Base-by-base conservation (phyloP, 2,329 filamentous ascomycete genomes). In the Scolecobasidium constrictum region DNA sequence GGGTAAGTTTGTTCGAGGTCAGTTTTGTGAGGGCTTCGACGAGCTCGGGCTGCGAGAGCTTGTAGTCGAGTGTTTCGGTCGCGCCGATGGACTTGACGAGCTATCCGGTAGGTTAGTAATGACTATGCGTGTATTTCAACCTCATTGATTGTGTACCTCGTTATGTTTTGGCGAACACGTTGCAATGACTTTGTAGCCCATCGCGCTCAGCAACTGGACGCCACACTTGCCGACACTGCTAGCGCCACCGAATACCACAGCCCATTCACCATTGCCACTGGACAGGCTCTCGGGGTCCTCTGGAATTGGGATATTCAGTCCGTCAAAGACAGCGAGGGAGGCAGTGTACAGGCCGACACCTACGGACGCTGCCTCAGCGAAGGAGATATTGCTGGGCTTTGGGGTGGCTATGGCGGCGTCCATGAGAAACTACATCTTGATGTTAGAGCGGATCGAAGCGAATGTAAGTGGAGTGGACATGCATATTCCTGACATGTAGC, bases 201-300 rank as follows among this genome's bases (percentile, higher is more conserved):
- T 43, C 4, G 47, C 46, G 26, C 51, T 52, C 13, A 58, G 47
- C n/a, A 58, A 42, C 50, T 60, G 53, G 33, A 60, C 50, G 13
- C 54, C 54, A 36, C 49, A 54, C 42, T 55, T 57, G 5, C 59
- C 59, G 13, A 60, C 55, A 35, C 48, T 53, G 46, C 53, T 54
- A 4, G 56, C 52, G 17, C 57, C 59, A 20, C 58, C 58, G 33
- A 60, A 53, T 4, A 62, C 50, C 21, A 61, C 42, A 13, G 51
- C 51, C 58, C 58, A 61, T 48, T 58, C 55, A 31, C 48, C 47
- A 23, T 47, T 51, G n/a, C 40, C 21, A 12, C 11, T 26, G 4
- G 46, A 35, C 5, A 51, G 48, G 15, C 48, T 38, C 21, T 50
- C 44, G 22, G 49, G 44, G 2, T 47, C 34, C 28, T 52, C 49